Evolutionary conservation across 345 rosid genomes (phyloP).

Genomic region (Heritiera fomes): DNA sequence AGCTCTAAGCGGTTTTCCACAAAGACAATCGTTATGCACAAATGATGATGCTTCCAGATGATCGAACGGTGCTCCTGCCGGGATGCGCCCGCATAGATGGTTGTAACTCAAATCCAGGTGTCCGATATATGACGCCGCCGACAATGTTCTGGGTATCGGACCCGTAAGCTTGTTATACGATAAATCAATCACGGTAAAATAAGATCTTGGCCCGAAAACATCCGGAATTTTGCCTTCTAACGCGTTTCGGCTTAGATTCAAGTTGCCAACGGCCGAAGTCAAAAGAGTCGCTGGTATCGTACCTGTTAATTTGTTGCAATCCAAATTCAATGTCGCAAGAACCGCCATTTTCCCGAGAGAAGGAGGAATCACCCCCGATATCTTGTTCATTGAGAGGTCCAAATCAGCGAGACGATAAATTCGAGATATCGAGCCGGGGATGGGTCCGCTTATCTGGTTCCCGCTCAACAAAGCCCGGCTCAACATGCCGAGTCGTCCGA

Average conservation of each 20-base stretch:
- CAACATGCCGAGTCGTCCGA: too few relatives aligned
- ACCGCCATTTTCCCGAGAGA: conserved; percentile 81
- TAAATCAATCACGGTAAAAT: conserved; percentile 70
- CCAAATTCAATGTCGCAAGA: conserved; percentile 73
- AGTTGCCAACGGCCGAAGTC: conserved; percentile 53
- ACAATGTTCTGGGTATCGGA: conserved; percentile 57
- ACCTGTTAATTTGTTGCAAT: conserved; percentile 62
- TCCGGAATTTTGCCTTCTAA: conserved; percentile 64
- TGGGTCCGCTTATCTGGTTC: conserved; percentile 42
- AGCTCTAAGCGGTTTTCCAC: conserved; percentile 71
- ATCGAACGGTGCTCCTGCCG: conserved; percentile 71
- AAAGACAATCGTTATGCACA: conserved; percentile 65
- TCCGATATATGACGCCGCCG: conserved; percentile 64
- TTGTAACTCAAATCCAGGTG: conserved; percentile 90
- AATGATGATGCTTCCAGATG: conserved; percentile 85
- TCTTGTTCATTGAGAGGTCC: conserved; percentile 64
- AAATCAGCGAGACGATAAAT: conserved; percentile 85
- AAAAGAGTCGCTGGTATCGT: conserved; percentile 54
- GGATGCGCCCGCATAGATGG: conserved; percentile 81
- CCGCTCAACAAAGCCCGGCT: too few relatives aligned
- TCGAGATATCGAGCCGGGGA: conserved; percentile 54
- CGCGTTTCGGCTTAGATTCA: conserved; percentile 67
- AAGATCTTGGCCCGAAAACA: conserved; percentile 68
- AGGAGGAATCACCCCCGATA: conserved; percentile 64
- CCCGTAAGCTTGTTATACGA: conserved; percentile 64